Evolutionary conservation across 2,329 filamentous ascomycete species (phyloP), one percentile per base, ranked within the genome.

Genomic region (Penicillium nordicum): DNA sequence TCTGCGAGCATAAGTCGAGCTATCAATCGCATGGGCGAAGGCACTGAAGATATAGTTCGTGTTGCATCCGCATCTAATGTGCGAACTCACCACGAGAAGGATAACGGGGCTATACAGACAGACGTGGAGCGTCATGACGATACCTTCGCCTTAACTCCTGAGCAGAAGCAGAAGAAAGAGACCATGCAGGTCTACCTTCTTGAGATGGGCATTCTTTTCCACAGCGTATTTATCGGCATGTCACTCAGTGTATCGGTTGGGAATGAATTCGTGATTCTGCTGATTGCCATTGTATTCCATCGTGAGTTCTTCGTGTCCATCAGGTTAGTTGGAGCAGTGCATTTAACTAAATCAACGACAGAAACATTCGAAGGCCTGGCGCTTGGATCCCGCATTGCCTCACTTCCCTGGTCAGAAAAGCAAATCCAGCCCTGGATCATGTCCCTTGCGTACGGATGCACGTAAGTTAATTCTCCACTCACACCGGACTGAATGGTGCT

Each of bases 171-270:
- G 71, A 82, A 83, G 67, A 88, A 84, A 65, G 83, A 86, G 70
- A 82, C 88, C 3, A 79, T 90, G 64, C 88, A 92, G 72, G 90
- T 89, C 62, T 82, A 88, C 5, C 80, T 92, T 3, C 81, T 92
- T 5, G 88, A 92, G 72, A 86, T 88, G 55, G 88, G 88, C 58
- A 92, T 92, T 61, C 78, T 92, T 11, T 92, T 92, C 70, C 88
- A 92, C 74, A 89, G 85, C 58, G 82, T 92, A 57, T 73, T 73
- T 44, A 73, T 73, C 32, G 71, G 71, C 55, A 72, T 73, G 70
- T 72, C 70, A 9, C 61, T 73, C 27, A 71, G 70, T 44, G 71
- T 73, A 0, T 72, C 71, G 2, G 62, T 68, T 18, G 71, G 71
- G 4, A 71, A 59, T 47, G 66, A 69, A 25, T 74, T 74, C 57